Conservation (phyloP, 2,329 filamentous ascomycete species). For the Hypoxylon sp. region DNA sequence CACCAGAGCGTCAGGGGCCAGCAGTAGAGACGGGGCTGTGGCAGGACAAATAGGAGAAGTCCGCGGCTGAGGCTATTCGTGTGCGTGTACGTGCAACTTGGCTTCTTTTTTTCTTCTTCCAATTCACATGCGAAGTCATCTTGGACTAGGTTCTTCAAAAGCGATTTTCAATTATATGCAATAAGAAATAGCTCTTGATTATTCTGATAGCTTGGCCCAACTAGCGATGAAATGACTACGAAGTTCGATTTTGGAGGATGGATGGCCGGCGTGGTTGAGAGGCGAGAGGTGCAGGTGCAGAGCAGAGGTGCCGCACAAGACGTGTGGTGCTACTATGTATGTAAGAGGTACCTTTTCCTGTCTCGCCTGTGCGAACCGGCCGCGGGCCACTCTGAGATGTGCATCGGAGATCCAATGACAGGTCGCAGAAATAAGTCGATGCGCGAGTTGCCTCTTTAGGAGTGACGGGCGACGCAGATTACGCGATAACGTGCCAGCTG, state of each 20-base stretch:
- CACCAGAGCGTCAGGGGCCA: neutral
- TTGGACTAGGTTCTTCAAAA: too few species aligned
- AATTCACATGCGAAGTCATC: neutral
- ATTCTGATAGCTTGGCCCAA: too few species aligned
- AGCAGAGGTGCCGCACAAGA: conserved; percentile 18
- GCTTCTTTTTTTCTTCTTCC: conserved; percentile 29
- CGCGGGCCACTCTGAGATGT: conserved; percentile 29
- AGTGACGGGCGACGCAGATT: conserved; percentile 29
- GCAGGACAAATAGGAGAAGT: conserved; percentile 8
- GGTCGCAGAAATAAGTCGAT: conserved; percentile 23
- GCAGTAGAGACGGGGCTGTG: neutral
- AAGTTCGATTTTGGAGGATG: conserved; percentile 32
- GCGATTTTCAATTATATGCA: too few species aligned
- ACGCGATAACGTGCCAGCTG: conserved; percentile 33
- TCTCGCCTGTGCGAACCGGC: conserved; percentile 29
- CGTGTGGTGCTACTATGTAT: too few species aligned
- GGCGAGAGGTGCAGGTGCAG: too few species aligned
- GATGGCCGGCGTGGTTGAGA: conserved; percentile 27
- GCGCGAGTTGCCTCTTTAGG: conserved; percentile 21
- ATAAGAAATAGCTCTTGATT: too few species aligned
- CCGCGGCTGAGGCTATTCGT: conserved; percentile 7
- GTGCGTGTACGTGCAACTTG: conserved; percentile 13
- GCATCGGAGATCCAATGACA: conserved; percentile 33
- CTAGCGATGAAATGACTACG: neutral
- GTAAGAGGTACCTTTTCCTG: too few species aligned